phyloP scores from a whole-genome alignment of 805 yeast species.

The Candida montana region DNA sequence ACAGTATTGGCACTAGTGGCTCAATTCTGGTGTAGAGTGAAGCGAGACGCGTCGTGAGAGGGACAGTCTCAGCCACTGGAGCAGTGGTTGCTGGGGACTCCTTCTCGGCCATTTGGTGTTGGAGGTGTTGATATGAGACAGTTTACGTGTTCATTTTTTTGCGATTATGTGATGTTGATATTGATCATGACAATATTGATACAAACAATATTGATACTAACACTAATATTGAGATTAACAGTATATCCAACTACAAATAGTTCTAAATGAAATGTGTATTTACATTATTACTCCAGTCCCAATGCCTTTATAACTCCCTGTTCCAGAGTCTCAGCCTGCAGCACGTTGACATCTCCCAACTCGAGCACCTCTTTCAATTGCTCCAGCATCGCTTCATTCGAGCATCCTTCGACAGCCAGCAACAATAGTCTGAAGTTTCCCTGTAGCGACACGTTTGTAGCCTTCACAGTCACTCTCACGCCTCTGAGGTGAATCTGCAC shows the following conservation, averaged over 20 bases:
- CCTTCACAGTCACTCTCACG: constrained; percentile 38
- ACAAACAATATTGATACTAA: no score
- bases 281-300: neutral
- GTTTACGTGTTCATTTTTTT: no score
- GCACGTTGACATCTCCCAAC: neutral
- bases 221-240: no score
- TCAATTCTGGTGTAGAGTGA: constrained; percentile 7
- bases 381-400: neutral
- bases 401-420: constrained; percentile 43
- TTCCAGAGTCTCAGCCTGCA: neutral
- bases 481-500: constrained; percentile 31
- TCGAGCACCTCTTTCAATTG: neutral
- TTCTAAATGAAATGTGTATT: no score
- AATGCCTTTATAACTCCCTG: neutral
- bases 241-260: no score
- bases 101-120: no score
- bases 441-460: constrained; percentile 67
- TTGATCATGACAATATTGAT: no score
- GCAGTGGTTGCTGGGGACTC: no score
- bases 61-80: no score
- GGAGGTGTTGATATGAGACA: no score
- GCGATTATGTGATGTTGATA: no score
- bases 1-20: constrained; percentile 32
- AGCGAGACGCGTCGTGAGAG: neutral
- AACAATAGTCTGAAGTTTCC: constrained; percentile 24